Percentiles rank a stretch among this genome's conserved stretches.
phyloP scores from a whole-genome alignment of 2,329 filamentous ascomycete genomes.

The Colletotrichum musae region DNA sequence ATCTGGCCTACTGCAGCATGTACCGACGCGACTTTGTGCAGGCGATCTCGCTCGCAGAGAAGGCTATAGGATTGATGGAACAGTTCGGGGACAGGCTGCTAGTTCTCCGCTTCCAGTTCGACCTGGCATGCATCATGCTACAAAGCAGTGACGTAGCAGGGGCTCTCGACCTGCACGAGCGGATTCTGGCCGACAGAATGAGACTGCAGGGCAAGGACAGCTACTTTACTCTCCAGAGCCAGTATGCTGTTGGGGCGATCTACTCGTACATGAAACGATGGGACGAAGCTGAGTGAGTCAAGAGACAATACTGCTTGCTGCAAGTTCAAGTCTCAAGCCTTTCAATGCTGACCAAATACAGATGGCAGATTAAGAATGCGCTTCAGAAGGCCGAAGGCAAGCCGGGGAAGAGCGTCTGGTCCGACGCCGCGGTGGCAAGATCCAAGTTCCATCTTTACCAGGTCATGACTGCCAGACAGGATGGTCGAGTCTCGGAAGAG shows the following conservation, averaged over 20 bases:
- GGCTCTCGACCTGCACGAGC: constrained; percentile 39
- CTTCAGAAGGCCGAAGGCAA: constrained; percentile 9
- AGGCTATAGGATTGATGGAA: constrained; percentile 34
- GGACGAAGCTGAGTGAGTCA: constrained; percentile 42
- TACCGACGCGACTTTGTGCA: constrained; percentile 39
- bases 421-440: constrained; percentile 29
- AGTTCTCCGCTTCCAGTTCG: constrained; percentile 40
- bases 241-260: constrained; percentile 40
- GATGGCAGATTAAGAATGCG: constrained; percentile 22
- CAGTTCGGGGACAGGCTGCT: constrained; percentile 23
- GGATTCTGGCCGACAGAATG: constrained; percentile 35
- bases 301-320: background rate
- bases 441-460: constrained; percentile 28
- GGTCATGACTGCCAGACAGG: constrained; percentile 3
- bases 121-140: constrained; percentile 42
- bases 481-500: background rate
- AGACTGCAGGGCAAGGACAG: constrained; percentile 33
- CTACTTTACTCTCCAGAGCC: constrained; percentile 43
- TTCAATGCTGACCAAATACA: background rate
- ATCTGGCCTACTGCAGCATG: constrained; percentile 42
- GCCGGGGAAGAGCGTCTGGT: constrained; percentile 26
- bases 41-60: constrained; percentile 37
- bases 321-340: too few relatives aligned
- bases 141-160: constrained; percentile 38
- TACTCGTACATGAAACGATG: constrained; percentile 36